A percentile compares a stretch with the other conserved stretches of the same genome.
Evolutionary conservation across 495 filamentous ascomycete genomes (phyloP).

Genomic region (Astrothelium subdiscretum): DNA sequence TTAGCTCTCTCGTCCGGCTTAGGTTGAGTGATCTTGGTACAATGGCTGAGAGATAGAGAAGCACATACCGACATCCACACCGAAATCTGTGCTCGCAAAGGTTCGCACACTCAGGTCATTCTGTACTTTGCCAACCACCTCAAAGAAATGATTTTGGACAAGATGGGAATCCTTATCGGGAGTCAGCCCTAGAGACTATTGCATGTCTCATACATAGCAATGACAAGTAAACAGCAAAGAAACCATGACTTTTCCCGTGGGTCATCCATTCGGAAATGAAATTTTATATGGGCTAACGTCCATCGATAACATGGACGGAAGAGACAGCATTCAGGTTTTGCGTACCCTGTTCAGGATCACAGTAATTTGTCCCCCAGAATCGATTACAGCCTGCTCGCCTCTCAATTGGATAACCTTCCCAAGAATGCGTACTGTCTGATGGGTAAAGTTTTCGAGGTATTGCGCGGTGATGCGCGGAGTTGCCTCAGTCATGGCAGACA

Average conservation of each 20-base stretch:
- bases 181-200: neutral
- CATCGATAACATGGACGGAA: too few species aligned
- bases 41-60: neutral
- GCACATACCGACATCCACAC: constrained; percentile 51
- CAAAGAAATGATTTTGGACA: constrained; percentile 63
- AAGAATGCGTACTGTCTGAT: constrained; percentile 62
- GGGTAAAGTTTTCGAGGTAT: constrained; percentile 29
- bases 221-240: neutral
- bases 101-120: constrained; percentile 65
- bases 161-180: constrained; percentile 58
- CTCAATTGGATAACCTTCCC: constrained; percentile 72
- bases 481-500: constrained; percentile 20
- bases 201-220: neutral
- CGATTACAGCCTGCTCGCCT: constrained; percentile 71
- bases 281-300: too few species aligned
- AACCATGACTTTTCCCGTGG: too few species aligned
- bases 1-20: neutral
- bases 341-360: constrained; percentile 60
- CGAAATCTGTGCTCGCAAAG: constrained; percentile 68
- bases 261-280: too few species aligned
- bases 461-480: constrained; percentile 32
- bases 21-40: neutral
- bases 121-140: constrained; percentile 87
- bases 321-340: neutral
- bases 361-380: constrained; percentile 60